Evolutionary conservation across 2,329 filamentous ascomycete species (phyloP).

Genomic region (Pyrenochaeta sp.): DNA sequence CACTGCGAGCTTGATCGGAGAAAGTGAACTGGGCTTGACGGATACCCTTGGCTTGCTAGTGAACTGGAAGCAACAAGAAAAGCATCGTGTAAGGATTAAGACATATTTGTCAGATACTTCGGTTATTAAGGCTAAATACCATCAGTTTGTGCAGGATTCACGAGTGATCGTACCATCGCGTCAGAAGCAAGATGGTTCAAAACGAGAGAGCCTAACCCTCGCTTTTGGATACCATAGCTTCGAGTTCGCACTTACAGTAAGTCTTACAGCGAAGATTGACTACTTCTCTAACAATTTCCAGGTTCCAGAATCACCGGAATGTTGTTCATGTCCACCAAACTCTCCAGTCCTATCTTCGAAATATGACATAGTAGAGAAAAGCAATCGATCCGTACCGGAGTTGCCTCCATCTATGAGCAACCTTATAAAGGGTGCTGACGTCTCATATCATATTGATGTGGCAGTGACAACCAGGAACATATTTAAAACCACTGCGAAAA

Average conservation of each 20-base stretch:
- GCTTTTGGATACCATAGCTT: constrained; percentile 19
- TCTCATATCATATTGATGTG: constrained; percentile 17
- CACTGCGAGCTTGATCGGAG: constrained; percentile 11
- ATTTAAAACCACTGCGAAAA: constrained; percentile 17
- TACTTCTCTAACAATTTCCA: constrained; percentile 1
- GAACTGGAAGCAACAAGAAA: constrained; percentile 11
- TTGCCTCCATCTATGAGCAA: constrained; percentile 17
- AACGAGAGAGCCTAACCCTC: constrained; percentile 1
- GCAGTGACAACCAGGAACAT: constrained; percentile 15
- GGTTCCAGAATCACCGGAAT: constrained; percentile 13
- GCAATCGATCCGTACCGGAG: background rate
- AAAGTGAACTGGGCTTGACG: constrained; percentile 8
- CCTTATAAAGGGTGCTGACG: constrained; percentile 8
- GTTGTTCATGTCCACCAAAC: constrained; percentile 14
- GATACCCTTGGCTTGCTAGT: constrained; percentile 12
- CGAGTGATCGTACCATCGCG: constrained; percentile 7
- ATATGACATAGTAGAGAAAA: background rate
- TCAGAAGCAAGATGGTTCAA: background rate
- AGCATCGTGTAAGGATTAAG: constrained; percentile 4
- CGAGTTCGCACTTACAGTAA: constrained; percentile 9
- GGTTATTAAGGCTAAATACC: background rate
- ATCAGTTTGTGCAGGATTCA: constrained; percentile 10
- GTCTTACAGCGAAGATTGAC: background rate
- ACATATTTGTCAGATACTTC: background rate
- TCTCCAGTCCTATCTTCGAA: constrained; percentile 2